phyloP scores from a whole-genome alignment of 1,284 basidiomycete genomes.

The Tylopilus orsonianus region DNA sequence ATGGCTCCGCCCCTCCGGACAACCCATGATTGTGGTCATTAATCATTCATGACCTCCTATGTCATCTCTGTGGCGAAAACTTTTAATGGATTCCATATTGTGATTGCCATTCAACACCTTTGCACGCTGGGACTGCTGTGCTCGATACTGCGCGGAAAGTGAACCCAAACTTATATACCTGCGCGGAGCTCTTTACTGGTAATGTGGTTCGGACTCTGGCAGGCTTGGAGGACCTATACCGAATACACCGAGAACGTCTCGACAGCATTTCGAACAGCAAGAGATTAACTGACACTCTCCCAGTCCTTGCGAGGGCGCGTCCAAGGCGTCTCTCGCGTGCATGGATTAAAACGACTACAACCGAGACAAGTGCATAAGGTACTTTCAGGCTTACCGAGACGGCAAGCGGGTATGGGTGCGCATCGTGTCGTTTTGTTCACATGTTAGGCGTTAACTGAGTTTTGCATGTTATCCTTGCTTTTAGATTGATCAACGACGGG shows the following conservation, averaged over 20 bases:
- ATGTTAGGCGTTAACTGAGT: neutral
- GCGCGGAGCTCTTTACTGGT: conserved; percentile 98
- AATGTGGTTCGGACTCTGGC: conserved; percentile 15
- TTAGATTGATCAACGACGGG: conserved; percentile 46
- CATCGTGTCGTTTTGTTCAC: neutral
- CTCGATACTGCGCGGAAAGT: conserved; percentile 88
- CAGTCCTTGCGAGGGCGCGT: conserved; percentile 71
- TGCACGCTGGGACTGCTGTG: conserved; percentile 90
- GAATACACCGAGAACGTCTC: conserved; percentile 47
- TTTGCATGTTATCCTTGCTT: neutral
- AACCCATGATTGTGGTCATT: conserved; percentile 96
- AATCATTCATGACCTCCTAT: conserved; percentile 88
- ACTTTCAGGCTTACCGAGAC: conserved; percentile 75
- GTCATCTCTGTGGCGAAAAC: conserved; percentile 75
- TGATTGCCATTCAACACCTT: conserved; percentile 97
- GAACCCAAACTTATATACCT: conserved; percentile 92
- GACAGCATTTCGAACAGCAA: neutral
- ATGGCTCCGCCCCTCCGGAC: conserved; percentile 73
- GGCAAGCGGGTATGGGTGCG: conserved; percentile 77
- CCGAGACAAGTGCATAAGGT: conserved; percentile 66
- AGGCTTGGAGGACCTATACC: conserved; percentile 35
- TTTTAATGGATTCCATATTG: conserved; percentile 96
- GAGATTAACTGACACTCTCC: conserved; percentile 1
- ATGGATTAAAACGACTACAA: conserved; percentile 66
- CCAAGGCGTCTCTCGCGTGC: conserved; percentile 72